Conservation (phyloP, 768 basidiomycete genomes). For the Xerocomellus intermedius region DNA sequence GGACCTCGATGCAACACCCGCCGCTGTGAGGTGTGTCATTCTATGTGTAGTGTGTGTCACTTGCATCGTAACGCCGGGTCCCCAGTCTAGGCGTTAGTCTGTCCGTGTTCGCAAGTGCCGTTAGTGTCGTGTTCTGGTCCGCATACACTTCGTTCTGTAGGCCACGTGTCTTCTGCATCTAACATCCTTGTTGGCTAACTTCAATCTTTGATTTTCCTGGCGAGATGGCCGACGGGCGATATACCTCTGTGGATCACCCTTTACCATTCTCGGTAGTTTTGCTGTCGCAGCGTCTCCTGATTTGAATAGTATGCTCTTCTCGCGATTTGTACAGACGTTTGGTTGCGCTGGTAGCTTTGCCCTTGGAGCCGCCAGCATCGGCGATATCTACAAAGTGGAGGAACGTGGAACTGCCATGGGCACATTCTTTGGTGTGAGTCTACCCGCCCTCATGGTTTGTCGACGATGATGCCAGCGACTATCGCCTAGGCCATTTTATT, state of each 20-base stretch:
- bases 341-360: slow-evolving; percentile 57
- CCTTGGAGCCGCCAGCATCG: slow-evolving; percentile 57
- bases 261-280: slow-evolving; percentile 56
- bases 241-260: slow-evolving; percentile 57
- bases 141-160: slow-evolving; percentile 51
- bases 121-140: slow-evolving; percentile 52
- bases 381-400: slow-evolving; percentile 64
- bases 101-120: slow-evolving; percentile 43
- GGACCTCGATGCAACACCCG: slow-evolving; percentile 56
- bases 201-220: neutral
- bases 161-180: slow-evolving; percentile 4
- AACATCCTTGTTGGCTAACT: neutral
- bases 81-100: slow-evolving; percentile 51
- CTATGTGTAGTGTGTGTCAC: too few relatives aligned
- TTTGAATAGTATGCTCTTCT: slow-evolving; percentile 48
- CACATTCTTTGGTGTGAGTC: slow-evolving; percentile 49
- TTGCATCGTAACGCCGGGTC: neutral
- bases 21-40: slow-evolving; percentile 51
- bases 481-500: slow-evolving; percentile 44
- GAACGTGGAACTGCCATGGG: slow-evolving; percentile 61
- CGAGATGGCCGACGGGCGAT: slow-evolving; percentile 64
- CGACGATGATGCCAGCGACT: neutral
- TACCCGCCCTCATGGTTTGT: neutral
- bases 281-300: slow-evolving; percentile 53
- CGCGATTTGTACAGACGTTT: slow-evolving; percentile 63